Base-by-base conservation (phyloP, 768 basidiomycete genomes). In the Chalciporus piperatus region DNA sequence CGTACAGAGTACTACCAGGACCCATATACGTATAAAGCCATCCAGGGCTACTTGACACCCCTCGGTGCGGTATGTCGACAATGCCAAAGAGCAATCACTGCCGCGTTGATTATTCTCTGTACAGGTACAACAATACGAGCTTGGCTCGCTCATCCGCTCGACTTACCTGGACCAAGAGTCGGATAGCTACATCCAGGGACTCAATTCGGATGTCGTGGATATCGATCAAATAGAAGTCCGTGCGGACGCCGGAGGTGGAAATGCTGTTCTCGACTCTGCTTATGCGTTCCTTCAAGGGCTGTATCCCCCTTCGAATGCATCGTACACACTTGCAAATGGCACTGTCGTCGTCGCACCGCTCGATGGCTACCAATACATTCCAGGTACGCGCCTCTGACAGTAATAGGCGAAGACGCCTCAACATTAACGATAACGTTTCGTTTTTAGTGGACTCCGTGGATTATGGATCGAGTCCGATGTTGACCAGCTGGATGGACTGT, bases 301-400 rank as follows among this genome's bases (percentile, higher is more conserved):
- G 43, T 91, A 86, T 75, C 91, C 91, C 10, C 88, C 90, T 6
- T 86, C 78, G 54, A 73, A 78, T 47, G 84, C 85, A 66, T 80
- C 76, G 57, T 84, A 84, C 52, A 76, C 74, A 9, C 81, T 95
- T n/a, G 91, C 88, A 3, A 84, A 91, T 57, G 88, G 84, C 50
- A 78, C 83, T 20, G 76, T 65, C 16, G 73, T 92, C 51, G 72
- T 80, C 13, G 81, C 85, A 0, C 90, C 92, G 19, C 76, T 93
- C n/a, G 82, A 82, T n/a, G 89, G 89, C 1, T 93, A 92, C 65
- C 89, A 92, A 70, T 94, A 93, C 60, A 76, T 94, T 41, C 88
- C 90, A 42, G 35, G 32, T 32, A 32, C 1, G 32, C 13, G 12
- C 11, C 13, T 14, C 13, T 32, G 10, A 6, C 30, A 13, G 12